Percentiles rank a stretch among this genome's conserved stretches.
phyloP scores from a whole-genome alignment of 352 stramenopile genomes.

The Pythium rishiriense region DNA sequence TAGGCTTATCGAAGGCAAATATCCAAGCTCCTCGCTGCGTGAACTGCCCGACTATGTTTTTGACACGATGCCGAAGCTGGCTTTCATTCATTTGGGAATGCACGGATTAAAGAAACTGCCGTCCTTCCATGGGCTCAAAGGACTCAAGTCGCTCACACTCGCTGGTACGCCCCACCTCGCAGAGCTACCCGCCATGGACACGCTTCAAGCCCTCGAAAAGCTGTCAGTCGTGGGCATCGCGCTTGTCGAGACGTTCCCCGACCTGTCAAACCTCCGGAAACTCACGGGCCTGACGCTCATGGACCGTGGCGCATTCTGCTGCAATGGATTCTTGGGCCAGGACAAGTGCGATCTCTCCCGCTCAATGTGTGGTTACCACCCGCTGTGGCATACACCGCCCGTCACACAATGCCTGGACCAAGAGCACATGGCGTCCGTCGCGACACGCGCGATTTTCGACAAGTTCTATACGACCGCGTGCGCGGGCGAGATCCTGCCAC shows the following conservation, averaged over 20 bases:
- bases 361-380: not conserved
- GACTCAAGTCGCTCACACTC: not conserved
- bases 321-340: conserved; percentile 18
- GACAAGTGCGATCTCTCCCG: conserved; percentile 17
- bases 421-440: not conserved
- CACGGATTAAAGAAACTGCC: not conserved
- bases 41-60: not conserved
- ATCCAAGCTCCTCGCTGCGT: not conserved
- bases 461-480: conserved; percentile 17
- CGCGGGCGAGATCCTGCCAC: conserved; percentile 14
- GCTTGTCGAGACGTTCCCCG: not conserved
- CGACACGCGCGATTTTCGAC: conserved; percentile 1
- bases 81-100: conserved; percentile 1
- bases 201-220: not conserved
- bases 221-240: not conserved
- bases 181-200: not conserved
- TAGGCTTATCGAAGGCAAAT: conserved; percentile 8
- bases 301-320: conserved; percentile 13
- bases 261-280: not conserved
- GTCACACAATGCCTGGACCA: not conserved
- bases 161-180: not conserved
- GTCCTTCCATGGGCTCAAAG: not conserved
- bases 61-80: conserved; percentile 1
- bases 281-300: not conserved
- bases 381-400: not conserved